Base-by-base conservation (phyloP, 257 asterid species). In the Ligustrum vulgare region DNA sequence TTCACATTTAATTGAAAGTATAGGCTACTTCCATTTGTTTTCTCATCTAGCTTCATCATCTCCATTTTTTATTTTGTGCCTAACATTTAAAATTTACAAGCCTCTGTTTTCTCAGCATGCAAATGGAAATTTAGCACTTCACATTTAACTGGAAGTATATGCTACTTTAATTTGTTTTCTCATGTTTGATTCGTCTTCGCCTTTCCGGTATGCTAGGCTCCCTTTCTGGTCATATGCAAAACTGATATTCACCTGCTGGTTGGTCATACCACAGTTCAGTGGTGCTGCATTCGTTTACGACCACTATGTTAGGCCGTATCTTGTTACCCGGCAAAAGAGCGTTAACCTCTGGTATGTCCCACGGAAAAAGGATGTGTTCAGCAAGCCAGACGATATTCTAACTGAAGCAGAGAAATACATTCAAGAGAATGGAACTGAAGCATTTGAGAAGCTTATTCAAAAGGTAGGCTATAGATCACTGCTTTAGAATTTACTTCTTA, bases 241-340 rank as follows among this genome's bases (percentile, higher is more conserved):
- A 82, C 89, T 93, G 81, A 86, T 95, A 16, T 83, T 89, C 70
- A 92, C 96, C 67, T 94, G 98, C 89, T 95, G 99, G 99, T 86
- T 95, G 84, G 97, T 95, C 74, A 91, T 95, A 64, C 99, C 99
- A 1, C 88, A 93, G 85, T 95, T 95, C 90, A 91, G 89, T 65
- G 99, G 98, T 73, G 99, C 98, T 71, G 97, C 99, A 18, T 92
- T 84, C 43, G 98, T 95, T 6, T 95, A 95, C 15, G 96, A 92
- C 72, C 94, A 93, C 71, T 92, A 75, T 51, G 95, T 95, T 12
- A 86, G 99, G 86, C 98, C 99, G 58, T 87, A 91, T 73, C 78
- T 92, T 8, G 91, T 94, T 35, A 89, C 89, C n/a, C 81, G 97
- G 10, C 84, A 90, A 77, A 87, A 85, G 86, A 18, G 79, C 13